Conservation (phyloP, 805 yeast genomes). For the Kuraishia piskuri region DNA sequence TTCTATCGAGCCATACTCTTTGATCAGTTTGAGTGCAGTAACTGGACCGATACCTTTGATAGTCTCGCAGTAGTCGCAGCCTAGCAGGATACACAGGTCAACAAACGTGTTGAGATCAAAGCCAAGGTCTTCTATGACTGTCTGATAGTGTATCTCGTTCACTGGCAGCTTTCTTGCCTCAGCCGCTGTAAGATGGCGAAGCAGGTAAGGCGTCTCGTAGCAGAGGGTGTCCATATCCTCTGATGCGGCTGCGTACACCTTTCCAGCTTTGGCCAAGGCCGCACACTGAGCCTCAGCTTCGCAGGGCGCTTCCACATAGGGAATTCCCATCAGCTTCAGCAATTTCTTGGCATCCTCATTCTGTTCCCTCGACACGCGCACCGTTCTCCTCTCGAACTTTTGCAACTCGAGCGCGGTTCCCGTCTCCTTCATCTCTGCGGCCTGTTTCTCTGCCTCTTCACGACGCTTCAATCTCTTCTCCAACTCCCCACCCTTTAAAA, state of each 20-base stretch:
- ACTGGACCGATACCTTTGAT: constrained; percentile 95
- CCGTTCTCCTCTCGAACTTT: constrained; percentile 79
- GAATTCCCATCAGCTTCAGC: constrained; percentile 87
- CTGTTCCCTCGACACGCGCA: constrained; percentile 80
- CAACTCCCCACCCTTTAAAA: constrained; percentile 84
- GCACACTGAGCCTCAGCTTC: constrained; percentile 99
- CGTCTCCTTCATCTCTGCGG: constrained; percentile 69
- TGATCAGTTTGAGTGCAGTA: constrained; percentile 82
- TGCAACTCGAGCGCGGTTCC: constrained; percentile 72
- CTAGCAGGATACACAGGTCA: constrained; percentile 86
- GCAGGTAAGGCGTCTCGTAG: constrained; percentile 73
- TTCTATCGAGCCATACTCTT: constrained; percentile 77
- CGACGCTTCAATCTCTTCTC: constrained; percentile 75
- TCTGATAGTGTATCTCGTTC: constrained; percentile 64
- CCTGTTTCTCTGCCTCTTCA: constrained; percentile 72
- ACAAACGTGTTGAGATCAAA: constrained; percentile 67
- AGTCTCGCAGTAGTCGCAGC: constrained; percentile 96
- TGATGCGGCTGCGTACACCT: constrained; percentile 94
- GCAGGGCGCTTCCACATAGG: constrained; percentile 88
- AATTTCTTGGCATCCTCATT: constrained; percentile 88
- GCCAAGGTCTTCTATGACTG: constrained; percentile 71
- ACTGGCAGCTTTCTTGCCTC: constrained; percentile 92
- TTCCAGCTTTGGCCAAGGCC: constrained; percentile 77
- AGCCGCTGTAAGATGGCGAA: constrained; percentile 87
- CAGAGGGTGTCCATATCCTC: constrained; percentile 99